phyloP scores from a whole-genome alignment of 2,329 filamentous ascomycete species.

The Arachnomyces sp. region DNA sequence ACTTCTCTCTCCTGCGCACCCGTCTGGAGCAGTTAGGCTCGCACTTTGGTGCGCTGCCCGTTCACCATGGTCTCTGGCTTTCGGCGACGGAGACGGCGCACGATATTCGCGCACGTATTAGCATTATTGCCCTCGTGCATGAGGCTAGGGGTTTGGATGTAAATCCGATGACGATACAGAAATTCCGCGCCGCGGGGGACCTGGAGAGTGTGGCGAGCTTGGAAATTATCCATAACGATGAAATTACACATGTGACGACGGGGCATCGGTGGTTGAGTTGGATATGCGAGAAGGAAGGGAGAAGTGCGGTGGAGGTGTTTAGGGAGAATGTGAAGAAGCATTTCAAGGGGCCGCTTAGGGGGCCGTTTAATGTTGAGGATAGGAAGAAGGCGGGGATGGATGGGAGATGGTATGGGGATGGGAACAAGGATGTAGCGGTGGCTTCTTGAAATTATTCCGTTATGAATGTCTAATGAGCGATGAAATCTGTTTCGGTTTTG shows the following conservation, averaged over 20 bases:
- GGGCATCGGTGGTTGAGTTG: constrained; percentile 41
- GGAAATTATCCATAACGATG: constrained; percentile 41
- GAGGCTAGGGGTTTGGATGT: constrained; percentile 41
- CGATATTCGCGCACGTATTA: constrained; percentile 39
- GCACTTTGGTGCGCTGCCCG: constrained; percentile 37
- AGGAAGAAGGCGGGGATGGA: constrained; percentile 39
- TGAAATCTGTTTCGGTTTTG: too few species aligned
- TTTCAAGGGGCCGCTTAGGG: constrained; percentile 36
- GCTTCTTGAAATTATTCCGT: too few species aligned
- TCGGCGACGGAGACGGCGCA: constrained; percentile 37
- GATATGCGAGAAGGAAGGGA: constrained; percentile 40
- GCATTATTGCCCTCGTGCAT: constrained; percentile 41
- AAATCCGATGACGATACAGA: constrained; percentile 41
- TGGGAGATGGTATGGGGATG: constrained; percentile 34
- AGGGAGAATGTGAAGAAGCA: constrained; percentile 35
- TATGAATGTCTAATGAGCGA: too few species aligned
- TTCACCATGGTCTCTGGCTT: constrained; percentile 40
- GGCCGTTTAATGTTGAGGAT: constrained; percentile 39
- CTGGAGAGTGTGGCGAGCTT: constrained; percentile 35
- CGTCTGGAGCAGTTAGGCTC: constrained; percentile 39
- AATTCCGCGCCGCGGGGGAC: constrained; percentile 36
- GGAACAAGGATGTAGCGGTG: too few species aligned
- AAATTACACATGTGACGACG: constrained; percentile 43
- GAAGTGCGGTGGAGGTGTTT: constrained; percentile 39
- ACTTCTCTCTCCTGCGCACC: constrained; percentile 39